A percentile compares a stretch with the other conserved stretches of the same genome.
Conservation (phyloP, 495 filamentous ascomycete genomes). For the Neurospora terricola region DNA sequence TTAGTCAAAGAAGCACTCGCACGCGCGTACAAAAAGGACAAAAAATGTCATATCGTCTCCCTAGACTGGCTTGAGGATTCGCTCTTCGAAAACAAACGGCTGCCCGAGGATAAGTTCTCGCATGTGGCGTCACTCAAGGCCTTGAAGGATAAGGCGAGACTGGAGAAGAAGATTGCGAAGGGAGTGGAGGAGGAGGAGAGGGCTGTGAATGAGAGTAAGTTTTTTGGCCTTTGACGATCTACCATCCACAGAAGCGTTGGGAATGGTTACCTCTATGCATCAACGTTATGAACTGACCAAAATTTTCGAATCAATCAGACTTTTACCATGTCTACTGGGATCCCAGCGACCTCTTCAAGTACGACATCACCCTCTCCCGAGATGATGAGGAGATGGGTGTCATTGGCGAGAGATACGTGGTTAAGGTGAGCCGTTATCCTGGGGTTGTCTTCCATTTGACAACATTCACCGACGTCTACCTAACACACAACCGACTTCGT, state of each 20-base stretch:
- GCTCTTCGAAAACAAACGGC: slow-evolving; percentile 3
- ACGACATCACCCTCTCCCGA: no score
- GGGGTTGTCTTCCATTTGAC: background rate
- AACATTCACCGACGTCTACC: no score
- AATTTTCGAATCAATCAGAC: no score
- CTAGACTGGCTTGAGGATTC: slow-evolving; percentile 34
- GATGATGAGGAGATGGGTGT: slow-evolving; percentile 7
- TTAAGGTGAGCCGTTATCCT: slow-evolving; percentile 19
- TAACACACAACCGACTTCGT: background rate
- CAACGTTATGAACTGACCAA: no score
- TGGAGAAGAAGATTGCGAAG: slow-evolving; percentile 26
- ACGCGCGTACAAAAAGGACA: background rate
- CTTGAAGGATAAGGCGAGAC: slow-evolving; percentile 28
- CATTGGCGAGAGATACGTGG: slow-evolving; percentile 21
- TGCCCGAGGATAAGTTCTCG: slow-evolving; percentile 15
- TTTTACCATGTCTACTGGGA: no score
- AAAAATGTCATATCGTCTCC: slow-evolving; percentile 20
- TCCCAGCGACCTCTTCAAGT: no score
- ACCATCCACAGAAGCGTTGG: background rate
- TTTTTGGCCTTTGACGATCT: background rate
- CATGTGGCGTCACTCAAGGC: slow-evolving; percentile 9
- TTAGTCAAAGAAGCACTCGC: slow-evolving; percentile 15
- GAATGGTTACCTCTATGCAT: no score
- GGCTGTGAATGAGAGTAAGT: slow-evolving; percentile 26
- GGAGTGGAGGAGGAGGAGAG: slow-evolving; percentile 34